A percentile compares a stretch with the other conserved stretches of the same genome.
phyloP scores from a whole-genome alignment of 768 basidiomycete genomes.

The Tylopilus rubrobrunneus region DNA sequence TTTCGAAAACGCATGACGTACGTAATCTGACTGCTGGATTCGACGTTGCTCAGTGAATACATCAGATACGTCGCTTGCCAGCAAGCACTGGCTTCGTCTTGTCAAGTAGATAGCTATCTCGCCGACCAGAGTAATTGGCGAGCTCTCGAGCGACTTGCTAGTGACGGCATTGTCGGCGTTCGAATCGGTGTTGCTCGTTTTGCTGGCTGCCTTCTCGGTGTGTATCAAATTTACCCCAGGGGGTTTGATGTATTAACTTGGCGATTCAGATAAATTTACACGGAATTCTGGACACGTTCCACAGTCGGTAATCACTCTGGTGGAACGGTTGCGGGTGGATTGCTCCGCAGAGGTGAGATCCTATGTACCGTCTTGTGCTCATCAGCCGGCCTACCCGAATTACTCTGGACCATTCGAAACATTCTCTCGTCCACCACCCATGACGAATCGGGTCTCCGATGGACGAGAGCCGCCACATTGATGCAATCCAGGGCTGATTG shows the following conservation, averaged over 20 bases:
- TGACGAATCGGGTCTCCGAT: slow-evolving; percentile 5
- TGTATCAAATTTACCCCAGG: slow-evolving; percentile 21
- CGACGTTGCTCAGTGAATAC: slow-evolving; percentile 11
- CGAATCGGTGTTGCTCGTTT: slow-evolving; percentile 83
- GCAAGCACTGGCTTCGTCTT: slow-evolving; percentile 48
- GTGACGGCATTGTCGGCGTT: slow-evolving; percentile 77
- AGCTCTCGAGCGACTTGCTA: slow-evolving; percentile 50
- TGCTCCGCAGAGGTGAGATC: slow-evolving; percentile 58
- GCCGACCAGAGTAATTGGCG: slow-evolving; percentile 45
- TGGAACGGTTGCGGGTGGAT: slow-evolving; percentile 50
- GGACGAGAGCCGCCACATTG: slow-evolving; percentile 10
- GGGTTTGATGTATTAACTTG: slow-evolving; percentile 5
- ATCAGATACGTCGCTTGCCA: slow-evolving; percentile 72
- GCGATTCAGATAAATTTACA: slow-evolving; percentile 12
- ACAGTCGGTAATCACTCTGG: slow-evolving; percentile 36
- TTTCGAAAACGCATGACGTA: slow-evolving; percentile 72
- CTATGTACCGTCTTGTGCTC: slow-evolving; percentile 43
- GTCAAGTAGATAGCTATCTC: slow-evolving; percentile 34
- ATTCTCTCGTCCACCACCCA: slow-evolving; percentile 37
- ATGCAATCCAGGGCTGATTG: not conserved
- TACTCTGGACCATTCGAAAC: slow-evolving; percentile 28
- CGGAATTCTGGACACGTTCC: slow-evolving; percentile 25
- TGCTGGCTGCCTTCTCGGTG: slow-evolving; percentile 53
- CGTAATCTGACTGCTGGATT: slow-evolving; percentile 25
- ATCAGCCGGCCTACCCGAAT: slow-evolving; percentile 9